A percentile compares a stretch with the other conserved stretches of the same genome.
Conservation (phyloP, 108 stramenopile genomes). For the Cylindrotheca fusiformis region DNA sequence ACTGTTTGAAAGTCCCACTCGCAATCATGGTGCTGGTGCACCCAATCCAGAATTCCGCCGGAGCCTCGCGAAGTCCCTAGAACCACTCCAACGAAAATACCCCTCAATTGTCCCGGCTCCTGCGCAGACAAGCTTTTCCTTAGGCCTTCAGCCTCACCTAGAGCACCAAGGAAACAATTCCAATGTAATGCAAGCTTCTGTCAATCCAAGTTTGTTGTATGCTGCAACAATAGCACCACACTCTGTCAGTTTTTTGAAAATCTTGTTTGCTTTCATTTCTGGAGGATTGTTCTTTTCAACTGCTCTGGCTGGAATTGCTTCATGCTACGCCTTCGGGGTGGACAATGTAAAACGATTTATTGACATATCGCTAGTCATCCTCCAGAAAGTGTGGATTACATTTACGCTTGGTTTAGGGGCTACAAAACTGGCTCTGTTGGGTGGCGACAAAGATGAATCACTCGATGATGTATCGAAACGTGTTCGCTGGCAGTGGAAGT, state of each 20-base stretch:
- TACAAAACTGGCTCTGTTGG: slow-evolving; percentile 29
- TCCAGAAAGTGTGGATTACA: slow-evolving; percentile 44
- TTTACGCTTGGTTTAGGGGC: slow-evolving; percentile 33
- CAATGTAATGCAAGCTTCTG: no score
- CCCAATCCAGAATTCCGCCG: not conserved
- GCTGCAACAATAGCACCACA: not conserved
- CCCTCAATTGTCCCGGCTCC: not conserved
- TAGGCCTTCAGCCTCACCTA: not conserved
- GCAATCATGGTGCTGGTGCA: no score
- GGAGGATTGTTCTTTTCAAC: slow-evolving; percentile 65
- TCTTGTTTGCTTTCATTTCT: slow-evolving; percentile 32
- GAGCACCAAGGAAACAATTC: no score
- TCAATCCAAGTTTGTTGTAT: not conserved
- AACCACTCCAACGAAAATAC: not conserved
- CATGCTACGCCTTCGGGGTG: slow-evolving; percentile 44
- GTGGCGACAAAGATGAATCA: not conserved
- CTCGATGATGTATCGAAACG: no score
- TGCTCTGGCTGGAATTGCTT: slow-evolving; percentile 39
- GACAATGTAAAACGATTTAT: slow-evolving; percentile 41
- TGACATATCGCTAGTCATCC: slow-evolving; percentile 32
- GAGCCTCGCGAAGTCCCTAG: not conserved
- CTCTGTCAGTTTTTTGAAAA: slow-evolving; percentile 20
- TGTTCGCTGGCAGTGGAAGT: slow-evolving; percentile 39
- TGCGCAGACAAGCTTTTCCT: not conserved
- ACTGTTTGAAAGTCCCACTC: no score